A percentile compares a stretch with the other conserved stretches of the same genome.
Evolutionary conservation across 2,329 filamentous ascomycete genomes (phyloP).

Genomic region (Ceratocystis variospora): DNA sequence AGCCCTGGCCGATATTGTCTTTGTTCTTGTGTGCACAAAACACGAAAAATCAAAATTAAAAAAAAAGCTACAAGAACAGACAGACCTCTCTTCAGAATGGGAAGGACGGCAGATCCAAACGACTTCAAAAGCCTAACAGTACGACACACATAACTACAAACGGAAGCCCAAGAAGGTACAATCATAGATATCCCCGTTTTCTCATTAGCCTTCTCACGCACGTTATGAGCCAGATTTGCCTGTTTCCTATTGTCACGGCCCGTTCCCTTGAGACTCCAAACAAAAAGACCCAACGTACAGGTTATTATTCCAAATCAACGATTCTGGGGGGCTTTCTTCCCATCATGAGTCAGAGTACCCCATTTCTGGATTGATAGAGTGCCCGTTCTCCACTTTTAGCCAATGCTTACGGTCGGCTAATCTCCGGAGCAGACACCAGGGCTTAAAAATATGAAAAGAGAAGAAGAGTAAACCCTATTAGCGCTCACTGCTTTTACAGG

Average conservation of each 20-base stretch:
- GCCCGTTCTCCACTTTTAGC: neutral
- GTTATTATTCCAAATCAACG: neutral
- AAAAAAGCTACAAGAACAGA: neutral
- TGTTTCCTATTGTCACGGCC: neutral
- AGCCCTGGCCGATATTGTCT: neutral
- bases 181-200: neutral
- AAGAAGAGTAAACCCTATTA: neutral
- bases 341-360: conserved; percentile 1
- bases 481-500: neutral
- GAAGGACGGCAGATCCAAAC: neutral
- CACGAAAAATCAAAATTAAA: neutral
- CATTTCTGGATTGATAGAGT: neutral
- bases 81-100: neutral
- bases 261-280: neutral
- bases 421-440: neutral
- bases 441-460: neutral
- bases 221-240: neutral
- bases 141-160: neutral
- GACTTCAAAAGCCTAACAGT: neutral
- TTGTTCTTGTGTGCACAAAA: neutral
- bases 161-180: neutral
- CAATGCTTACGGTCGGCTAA: neutral
- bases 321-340: neutral
- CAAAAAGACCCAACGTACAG: neutral
- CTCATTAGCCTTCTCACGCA: neutral